Evolutionary conservation across 192 early-diverging fungal genomes (phyloP).

Genomic region (Coemansia sp.): DNA sequence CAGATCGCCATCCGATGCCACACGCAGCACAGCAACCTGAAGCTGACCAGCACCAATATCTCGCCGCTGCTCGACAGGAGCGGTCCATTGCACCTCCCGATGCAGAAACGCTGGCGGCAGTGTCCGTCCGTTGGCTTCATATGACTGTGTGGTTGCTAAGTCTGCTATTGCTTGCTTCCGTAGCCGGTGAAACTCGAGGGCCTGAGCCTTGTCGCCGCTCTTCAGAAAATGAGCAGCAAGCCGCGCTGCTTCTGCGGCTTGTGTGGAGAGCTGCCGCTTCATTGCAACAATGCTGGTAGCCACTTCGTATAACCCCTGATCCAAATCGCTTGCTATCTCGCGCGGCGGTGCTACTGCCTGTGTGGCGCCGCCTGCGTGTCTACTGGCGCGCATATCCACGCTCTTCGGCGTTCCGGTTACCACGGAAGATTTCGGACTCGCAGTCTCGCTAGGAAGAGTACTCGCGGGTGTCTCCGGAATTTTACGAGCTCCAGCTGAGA

Average conservation of each 20-base stretch:
- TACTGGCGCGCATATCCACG: background rate
- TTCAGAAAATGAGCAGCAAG: constrained; percentile 33
- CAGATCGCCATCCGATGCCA: constrained; percentile 44
- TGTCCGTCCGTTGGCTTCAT: constrained; percentile 24
- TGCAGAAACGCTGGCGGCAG: constrained; percentile 34
- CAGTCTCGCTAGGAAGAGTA: background rate
- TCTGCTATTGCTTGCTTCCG: constrained; percentile 40
- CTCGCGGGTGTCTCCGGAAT: background rate
- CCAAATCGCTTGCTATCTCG: background rate
- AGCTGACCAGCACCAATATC: constrained; percentile 43
- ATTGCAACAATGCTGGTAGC: constrained; percentile 27
- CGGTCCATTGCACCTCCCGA: constrained; percentile 33
- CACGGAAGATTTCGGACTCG: background rate
- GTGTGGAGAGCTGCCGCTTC: constrained; percentile 20
- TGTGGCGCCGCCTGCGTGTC: background rate
- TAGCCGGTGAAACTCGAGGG: constrained; percentile 45
- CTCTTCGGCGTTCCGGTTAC: background rate
- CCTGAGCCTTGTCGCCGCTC: constrained; percentile 31
- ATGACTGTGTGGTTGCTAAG: constrained; percentile 21
- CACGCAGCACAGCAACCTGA: constrained; percentile 31
- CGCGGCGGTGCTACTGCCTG: background rate
- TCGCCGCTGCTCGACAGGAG: constrained; percentile 39
- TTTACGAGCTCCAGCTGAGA: background rate
- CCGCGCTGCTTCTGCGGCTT: constrained; percentile 25
- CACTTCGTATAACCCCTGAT: background rate